phyloP scores from a whole-genome alignment of 2,329 filamentous ascomycete species.

The Fusarium nematophilum region DNA sequence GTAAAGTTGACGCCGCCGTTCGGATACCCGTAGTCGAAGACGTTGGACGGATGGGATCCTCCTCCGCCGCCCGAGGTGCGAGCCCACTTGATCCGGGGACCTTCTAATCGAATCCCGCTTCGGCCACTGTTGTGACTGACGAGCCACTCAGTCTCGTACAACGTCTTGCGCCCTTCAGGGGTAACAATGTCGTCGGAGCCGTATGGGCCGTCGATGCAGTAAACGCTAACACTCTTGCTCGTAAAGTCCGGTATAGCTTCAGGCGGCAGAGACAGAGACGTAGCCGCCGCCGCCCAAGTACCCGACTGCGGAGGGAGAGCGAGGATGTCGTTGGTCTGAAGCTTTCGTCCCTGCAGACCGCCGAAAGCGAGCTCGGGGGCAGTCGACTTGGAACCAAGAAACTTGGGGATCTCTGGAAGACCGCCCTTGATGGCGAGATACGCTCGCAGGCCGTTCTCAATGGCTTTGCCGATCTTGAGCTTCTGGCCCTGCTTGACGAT shows the following conservation, averaged over 20 bases:
- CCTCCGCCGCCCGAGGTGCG: constrained; percentile 70
- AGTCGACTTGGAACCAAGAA: constrained; percentile 70
- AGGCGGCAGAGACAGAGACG: constrained; percentile 7
- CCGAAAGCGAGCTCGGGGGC: constrained; percentile 67
- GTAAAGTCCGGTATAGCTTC: constrained; percentile 15
- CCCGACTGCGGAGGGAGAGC: background rate
- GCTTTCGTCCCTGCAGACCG: constrained; percentile 67
- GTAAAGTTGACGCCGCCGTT: constrained; percentile 49
- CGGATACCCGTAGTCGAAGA: constrained; percentile 28
- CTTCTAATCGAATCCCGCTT: constrained; percentile 69
- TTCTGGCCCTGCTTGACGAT: background rate
- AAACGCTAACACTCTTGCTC: constrained; percentile 34
- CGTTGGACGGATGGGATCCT: constrained; percentile 70
- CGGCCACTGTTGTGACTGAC: constrained; percentile 71
- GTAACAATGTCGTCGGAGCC: too few relatives aligned
- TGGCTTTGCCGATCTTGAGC: constrained; percentile 65
- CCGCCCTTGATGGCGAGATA: constrained; percentile 21
- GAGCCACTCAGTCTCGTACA: constrained; percentile 69
- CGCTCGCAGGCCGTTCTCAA: constrained; percentile 49
- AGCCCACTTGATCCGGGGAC: constrained; percentile 69
- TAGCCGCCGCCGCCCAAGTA: background rate
- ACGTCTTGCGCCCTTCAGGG: constrained; percentile 63
- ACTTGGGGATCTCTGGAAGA: constrained; percentile 59
- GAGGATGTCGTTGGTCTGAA: constrained; percentile 53
- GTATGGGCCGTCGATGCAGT: constrained; percentile 48